Conservation (phyloP, 2,329 filamentous ascomycete genomes). For the Ceratocystis huliohia region DNA sequence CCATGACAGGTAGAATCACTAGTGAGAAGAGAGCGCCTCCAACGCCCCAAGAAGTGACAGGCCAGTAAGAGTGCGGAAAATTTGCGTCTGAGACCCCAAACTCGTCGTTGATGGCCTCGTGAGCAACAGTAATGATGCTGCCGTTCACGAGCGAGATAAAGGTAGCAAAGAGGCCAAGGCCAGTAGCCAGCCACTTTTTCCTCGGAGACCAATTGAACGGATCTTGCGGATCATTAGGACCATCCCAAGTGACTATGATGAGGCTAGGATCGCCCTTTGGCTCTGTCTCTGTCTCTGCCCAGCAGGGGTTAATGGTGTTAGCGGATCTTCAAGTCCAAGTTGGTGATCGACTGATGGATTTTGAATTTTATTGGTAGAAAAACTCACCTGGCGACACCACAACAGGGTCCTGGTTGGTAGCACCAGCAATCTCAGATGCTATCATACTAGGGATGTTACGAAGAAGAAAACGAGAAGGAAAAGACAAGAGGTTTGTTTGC, state of each 20-base stretch:
- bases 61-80: conserved; percentile 20
- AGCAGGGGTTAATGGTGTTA: not conserved
- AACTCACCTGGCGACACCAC: conserved; percentile 2
- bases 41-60: conserved; percentile 24
- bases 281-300: conserved; percentile 6
- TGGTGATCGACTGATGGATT: not conserved
- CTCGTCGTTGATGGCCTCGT: conserved; percentile 22
- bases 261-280: conserved; percentile 11
- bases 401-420: conserved; percentile 5
- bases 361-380: not conserved
- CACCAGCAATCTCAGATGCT: not conserved
- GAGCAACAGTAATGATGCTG: conserved; percentile 20
- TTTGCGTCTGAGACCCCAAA: conserved; percentile 22
- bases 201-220: conserved; percentile 55
- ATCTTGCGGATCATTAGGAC: conserved; percentile 45
- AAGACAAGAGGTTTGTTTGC: not conserved
- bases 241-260: conserved; percentile 45
- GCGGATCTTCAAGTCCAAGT: not conserved
- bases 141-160: conserved; percentile 22
- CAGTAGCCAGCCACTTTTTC: conserved; percentile 30
- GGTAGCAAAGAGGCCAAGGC: conserved; percentile 27
- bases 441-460: not conserved
- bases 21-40: conserved; percentile 32
- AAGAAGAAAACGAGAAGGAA: not conserved
- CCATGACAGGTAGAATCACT: conserved; percentile 32